These are phyloP conservation scores for Fusarium musae DNA, from an alignment of 2,329 filamentous ascomycete species.

Conservation along the genomic window DNA sequence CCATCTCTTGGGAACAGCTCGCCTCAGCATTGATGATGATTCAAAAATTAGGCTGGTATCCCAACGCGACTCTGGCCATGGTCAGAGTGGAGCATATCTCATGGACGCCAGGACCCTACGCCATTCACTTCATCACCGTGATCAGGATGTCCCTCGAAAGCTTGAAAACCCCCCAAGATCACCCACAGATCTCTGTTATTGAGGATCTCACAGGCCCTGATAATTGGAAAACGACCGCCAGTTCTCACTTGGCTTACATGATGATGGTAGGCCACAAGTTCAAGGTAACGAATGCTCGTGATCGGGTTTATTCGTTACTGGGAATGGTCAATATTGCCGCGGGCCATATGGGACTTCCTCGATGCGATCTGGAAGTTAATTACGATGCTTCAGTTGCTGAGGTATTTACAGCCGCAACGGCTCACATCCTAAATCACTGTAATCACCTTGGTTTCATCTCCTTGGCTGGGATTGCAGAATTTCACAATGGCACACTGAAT, in stretches of 20 bases:
- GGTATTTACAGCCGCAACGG: not conserved
- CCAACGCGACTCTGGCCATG: not conserved
- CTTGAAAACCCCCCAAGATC: rapidly evolving
- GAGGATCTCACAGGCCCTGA: not conserved
- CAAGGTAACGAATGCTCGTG: not conserved
- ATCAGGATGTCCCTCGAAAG: not conserved
- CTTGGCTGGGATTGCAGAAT: not conserved
- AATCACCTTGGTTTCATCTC: not conserved
- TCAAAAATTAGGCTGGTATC: not conserved
- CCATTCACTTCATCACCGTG: not conserved
- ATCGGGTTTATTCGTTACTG: not conserved
- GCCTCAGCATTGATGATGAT: not conserved
- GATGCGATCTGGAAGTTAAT: not conserved
- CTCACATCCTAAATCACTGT: not conserved
- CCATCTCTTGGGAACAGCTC: not conserved
- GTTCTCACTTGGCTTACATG: not conserved
- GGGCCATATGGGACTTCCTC: not conserved
- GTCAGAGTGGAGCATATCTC: not conserved
- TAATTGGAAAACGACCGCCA: not conserved
- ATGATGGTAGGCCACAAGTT: not conserved
- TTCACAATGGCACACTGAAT: not conserved
- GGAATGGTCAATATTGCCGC: not conserved
- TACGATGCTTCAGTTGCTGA: not conserved
- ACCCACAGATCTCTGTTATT: not conserved
- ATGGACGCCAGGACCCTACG: not conserved